phyloP scores from a whole-genome alignment of 345 rosid genomes.

The Cardiospermum halicacabum region DNA sequence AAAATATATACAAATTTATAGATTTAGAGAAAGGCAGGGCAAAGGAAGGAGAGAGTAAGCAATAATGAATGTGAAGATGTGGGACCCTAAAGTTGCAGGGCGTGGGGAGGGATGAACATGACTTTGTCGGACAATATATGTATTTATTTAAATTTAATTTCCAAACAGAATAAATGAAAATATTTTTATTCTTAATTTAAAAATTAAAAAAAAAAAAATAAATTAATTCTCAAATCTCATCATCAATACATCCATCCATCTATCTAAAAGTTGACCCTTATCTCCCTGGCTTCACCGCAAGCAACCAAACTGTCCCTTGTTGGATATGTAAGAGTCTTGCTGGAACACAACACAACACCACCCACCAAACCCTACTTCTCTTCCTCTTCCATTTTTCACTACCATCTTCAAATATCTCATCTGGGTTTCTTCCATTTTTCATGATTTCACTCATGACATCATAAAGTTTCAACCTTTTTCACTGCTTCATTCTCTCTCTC shows the following conservation, averaged over 20 bases:
- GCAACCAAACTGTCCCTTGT: conserved; percentile 97
- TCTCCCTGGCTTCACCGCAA: conserved; percentile 70
- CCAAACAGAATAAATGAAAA: too few relatives aligned
- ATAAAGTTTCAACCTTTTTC: too few relatives aligned
- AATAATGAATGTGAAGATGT: conserved; percentile 55
- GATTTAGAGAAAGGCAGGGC: too few relatives aligned
- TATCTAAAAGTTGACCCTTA: conserved; percentile 17
- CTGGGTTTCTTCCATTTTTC: too few relatives aligned
- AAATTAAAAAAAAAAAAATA: neutral
- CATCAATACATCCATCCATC: conserved; percentile 14
- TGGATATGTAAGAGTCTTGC: conserved; percentile 53
- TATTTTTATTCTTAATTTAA: conserved; percentile 25
- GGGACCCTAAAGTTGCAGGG: conserved; percentile 81
- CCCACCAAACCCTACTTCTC: conserved; percentile 7
- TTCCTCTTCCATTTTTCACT: neutral
- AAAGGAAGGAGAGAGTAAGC: conserved; percentile 32
- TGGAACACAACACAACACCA: conserved; percentile 64
- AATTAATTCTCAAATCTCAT: neutral
- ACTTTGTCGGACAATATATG: conserved; percentile 98
- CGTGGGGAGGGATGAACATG: conserved; percentile 96
- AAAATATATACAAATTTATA: too few relatives aligned
- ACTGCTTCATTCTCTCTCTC: too few relatives aligned
- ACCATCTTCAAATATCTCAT: too few relatives aligned
- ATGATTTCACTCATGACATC: too few relatives aligned
- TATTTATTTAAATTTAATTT: too few relatives aligned